Evolutionary conservation across 805 yeast genomes (phyloP).

Genomic region (Saccharomycopsis selenospora): DNA sequence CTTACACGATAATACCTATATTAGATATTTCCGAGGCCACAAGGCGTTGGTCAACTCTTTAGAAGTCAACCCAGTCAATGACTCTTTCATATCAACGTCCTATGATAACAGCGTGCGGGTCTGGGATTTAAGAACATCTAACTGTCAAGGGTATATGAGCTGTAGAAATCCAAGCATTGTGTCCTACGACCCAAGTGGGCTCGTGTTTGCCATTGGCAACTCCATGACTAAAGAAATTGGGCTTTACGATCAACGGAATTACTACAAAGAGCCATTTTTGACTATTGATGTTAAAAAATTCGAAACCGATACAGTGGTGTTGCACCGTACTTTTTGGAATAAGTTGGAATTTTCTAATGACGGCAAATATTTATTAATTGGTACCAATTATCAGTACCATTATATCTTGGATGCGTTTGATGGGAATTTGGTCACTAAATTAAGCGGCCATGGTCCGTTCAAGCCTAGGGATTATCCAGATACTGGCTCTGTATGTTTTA

Average conservation of each 20-base stretch:
- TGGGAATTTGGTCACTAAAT: slow-evolving; percentile 42
- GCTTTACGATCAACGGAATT: slow-evolving; percentile 54
- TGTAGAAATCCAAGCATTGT: slow-evolving; percentile 48
- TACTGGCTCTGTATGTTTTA: slow-evolving; percentile 50
- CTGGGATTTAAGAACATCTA: slow-evolving; percentile 77
- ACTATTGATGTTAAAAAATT: slow-evolving; percentile 31
- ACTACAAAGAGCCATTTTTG: slow-evolving; percentile 51
- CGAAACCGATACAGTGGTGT: slow-evolving; percentile 21
- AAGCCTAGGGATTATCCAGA: slow-evolving; percentile 39
- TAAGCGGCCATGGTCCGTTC: slow-evolving; percentile 43
- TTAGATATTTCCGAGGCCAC: slow-evolving; percentile 87
- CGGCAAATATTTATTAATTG: slow-evolving; percentile 56
- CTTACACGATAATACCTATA: slow-evolving; percentile 66
- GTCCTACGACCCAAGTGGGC: slow-evolving; percentile 80
- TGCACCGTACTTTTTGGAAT: slow-evolving; percentile 36
- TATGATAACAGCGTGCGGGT: slow-evolving; percentile 72
- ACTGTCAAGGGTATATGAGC: slow-evolving; percentile 55
- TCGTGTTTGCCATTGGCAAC: slow-evolving; percentile 65
- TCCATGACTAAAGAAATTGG: slow-evolving; percentile 38
- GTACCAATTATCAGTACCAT: slow-evolving; percentile 40
- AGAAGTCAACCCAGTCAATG: slow-evolving; percentile 65
- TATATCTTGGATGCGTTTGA: slow-evolving; percentile 62
- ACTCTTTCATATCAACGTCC: slow-evolving; percentile 58
- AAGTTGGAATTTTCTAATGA: slow-evolving; percentile 74
- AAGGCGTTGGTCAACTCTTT: slow-evolving; percentile 64